phyloP scores from a whole-genome alignment of 139 green algal genomes.

The Pleodorina starrii region DNA sequence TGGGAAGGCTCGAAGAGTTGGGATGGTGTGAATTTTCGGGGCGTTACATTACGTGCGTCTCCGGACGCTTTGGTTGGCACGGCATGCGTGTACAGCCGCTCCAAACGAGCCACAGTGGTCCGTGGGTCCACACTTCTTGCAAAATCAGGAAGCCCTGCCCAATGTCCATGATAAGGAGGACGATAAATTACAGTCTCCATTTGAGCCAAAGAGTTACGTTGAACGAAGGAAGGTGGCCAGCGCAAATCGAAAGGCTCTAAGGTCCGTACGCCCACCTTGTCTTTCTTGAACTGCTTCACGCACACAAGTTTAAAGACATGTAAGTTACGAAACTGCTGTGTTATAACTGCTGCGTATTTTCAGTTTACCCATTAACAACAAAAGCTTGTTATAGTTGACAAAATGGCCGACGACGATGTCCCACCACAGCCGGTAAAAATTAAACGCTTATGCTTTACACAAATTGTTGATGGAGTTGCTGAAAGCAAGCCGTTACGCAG shows the following conservation, averaged over 20 bases:
- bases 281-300: not conserved
- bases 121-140: no score
- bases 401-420: slow-evolving; percentile 45
- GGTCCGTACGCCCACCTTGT: not conserved
- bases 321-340: not conserved
- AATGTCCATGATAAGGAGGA: no score
- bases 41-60: no score
- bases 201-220: no score
- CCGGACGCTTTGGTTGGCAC: no score
- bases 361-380: not conserved
- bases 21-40: no score
- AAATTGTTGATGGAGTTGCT: not conserved
- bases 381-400: not conserved
- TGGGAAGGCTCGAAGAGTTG: no score
- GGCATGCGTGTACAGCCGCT: no score
- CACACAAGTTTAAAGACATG: not conserved
- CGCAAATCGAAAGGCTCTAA: not conserved
- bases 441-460: not conserved
- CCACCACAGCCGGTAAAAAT: slow-evolving; percentile 20
- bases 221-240: no score
- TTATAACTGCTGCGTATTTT: not conserved
- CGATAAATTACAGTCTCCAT: no score
- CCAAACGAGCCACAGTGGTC: no score
- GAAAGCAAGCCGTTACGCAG: slow-evolving; percentile 20
- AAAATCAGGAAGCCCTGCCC: no score